Conservation (phyloP, 2,329 filamentous ascomycete genomes). For the Mollisiaceae sp. region DNA sequence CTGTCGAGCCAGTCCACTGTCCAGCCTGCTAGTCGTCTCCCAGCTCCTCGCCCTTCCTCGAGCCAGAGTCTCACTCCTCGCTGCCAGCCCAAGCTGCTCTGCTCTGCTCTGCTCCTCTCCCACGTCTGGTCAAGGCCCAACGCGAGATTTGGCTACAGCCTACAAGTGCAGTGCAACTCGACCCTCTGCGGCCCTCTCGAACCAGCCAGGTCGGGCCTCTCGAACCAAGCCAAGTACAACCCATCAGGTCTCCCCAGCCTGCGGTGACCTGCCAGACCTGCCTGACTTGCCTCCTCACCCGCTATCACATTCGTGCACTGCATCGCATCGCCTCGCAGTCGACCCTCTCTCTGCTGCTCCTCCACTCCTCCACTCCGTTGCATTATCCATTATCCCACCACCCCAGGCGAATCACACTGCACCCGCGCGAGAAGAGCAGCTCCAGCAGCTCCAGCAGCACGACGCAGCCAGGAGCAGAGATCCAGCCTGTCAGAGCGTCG, state of each 20-base stretch:
- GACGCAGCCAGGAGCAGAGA: no score
- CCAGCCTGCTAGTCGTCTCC: no score
- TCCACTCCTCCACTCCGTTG: not conserved
- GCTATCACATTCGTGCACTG: not conserved
- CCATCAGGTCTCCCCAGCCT: no score
- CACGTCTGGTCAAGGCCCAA: not conserved
- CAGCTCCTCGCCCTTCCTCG: not conserved
- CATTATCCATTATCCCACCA: not conserved
- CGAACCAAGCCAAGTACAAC: no score
- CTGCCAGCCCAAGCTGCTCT: not conserved
- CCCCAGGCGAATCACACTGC: slow-evolving; percentile 2
- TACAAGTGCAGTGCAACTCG: not conserved
- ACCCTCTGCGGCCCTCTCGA: no score
- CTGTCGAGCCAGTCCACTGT: no score
- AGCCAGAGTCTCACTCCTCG: not conserved
- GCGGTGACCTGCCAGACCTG: not conserved
- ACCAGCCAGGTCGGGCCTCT: no score
- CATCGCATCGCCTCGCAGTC: slow-evolving; percentile 6
- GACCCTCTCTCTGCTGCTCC: not conserved
- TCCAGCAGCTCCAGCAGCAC: not conserved
- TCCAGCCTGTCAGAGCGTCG: no score
- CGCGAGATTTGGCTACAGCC: not conserved
- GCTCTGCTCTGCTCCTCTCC: no score
- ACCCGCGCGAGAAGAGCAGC: slow-evolving; percentile 5
- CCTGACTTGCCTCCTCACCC: not conserved